Evolutionary conservation across 768 basidiomycete species (phyloP).

Genomic region (Mycena vulgaris): DNA sequence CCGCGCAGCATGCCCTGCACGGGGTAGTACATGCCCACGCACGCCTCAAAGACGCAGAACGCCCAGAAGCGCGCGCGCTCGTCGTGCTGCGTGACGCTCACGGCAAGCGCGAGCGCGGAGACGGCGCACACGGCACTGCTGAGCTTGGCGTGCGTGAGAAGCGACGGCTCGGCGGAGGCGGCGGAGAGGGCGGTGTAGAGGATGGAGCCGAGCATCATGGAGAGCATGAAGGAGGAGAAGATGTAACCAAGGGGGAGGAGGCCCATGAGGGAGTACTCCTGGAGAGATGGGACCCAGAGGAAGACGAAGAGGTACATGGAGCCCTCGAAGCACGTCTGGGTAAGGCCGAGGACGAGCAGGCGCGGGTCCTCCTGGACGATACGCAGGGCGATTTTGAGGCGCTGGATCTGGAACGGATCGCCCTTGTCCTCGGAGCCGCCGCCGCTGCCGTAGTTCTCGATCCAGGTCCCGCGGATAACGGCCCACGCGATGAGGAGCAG

Average conservation of each 20-base stretch:
- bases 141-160: slow-evolving; percentile 76
- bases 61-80: slow-evolving; percentile 76
- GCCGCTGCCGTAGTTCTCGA: slow-evolving; percentile 76
- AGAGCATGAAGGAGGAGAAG: slow-evolving; percentile 86
- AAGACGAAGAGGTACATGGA: slow-evolving; percentile 91
- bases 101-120: slow-evolving; percentile 69
- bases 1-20: slow-evolving; percentile 83
- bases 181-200: slow-evolving; percentile 63
- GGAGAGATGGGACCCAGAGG: slow-evolving; percentile 84
- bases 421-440: background rate
- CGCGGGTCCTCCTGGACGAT: slow-evolving; percentile 72
- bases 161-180: slow-evolving; percentile 49
- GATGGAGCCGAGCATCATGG: slow-evolving; percentile 86
- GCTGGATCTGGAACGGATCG: slow-evolving; percentile 67
- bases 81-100: slow-evolving; percentile 59
- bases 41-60: slow-evolving; percentile 83
- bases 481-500: slow-evolving; percentile 69
- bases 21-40: slow-evolving; percentile 86
- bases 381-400: slow-evolving; percentile 69
- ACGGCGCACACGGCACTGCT: slow-evolving; percentile 74
- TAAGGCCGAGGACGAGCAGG: slow-evolving; percentile 76
- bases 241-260: slow-evolving; percentile 82
- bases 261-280: slow-evolving; percentile 65
- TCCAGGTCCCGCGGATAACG: slow-evolving; percentile 72
- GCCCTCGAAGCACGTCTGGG: slow-evolving; percentile 88